Evolutionary conservation across 2,329 filamentous ascomycete genomes (phyloP).

Genomic region (Beauveria medogensis): DNA sequence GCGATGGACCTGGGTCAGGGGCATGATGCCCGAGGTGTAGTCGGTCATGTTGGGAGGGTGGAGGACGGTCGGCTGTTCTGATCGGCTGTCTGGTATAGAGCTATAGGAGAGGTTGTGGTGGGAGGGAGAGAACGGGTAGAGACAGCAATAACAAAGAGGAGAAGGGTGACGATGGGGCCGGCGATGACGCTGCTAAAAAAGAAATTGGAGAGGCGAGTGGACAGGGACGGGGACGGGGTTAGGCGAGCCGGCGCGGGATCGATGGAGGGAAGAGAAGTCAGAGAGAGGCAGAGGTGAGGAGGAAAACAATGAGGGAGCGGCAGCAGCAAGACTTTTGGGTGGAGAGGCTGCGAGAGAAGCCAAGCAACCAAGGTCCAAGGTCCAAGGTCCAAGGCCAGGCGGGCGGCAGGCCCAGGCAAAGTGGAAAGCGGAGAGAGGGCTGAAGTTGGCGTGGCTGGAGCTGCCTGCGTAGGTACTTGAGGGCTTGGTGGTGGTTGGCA

Average conservation of each 20-base stretch:
- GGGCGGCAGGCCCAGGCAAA: not conserved
- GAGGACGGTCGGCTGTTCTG: not conserved
- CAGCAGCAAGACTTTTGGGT: not conserved
- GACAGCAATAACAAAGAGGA: not conserved
- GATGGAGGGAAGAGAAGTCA: not conserved
- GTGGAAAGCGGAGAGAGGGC: not conserved
- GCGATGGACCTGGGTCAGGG: conserved; percentile 54
- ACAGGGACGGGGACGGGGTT: conserved; percentile 4
- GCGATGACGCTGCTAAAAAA: conserved; percentile 11
- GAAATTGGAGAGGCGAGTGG: conserved; percentile 9
- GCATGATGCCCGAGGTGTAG: conserved; percentile 38
- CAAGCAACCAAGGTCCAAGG: not conserved
- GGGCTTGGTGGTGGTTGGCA: not conserved
- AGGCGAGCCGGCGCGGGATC: conserved; percentile 7
- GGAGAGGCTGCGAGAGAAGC: not conserved
- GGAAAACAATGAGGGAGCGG: not conserved
- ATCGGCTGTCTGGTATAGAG: not conserved
- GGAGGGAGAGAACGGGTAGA: not conserved
- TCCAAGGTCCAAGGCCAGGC: not conserved
- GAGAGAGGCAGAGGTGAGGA: not conserved
- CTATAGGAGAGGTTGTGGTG: not conserved
- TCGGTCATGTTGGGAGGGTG: conserved; percentile 22
- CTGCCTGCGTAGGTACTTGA: not conserved
- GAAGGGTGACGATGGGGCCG: conserved; percentile 4
- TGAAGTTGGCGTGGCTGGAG: conserved; percentile 2